Evolutionary conservation across 768 basidiomycete genomes (phyloP), one percentile per base, ranked within the genome.

Genomic region (Suillus tomentosus): DNA sequence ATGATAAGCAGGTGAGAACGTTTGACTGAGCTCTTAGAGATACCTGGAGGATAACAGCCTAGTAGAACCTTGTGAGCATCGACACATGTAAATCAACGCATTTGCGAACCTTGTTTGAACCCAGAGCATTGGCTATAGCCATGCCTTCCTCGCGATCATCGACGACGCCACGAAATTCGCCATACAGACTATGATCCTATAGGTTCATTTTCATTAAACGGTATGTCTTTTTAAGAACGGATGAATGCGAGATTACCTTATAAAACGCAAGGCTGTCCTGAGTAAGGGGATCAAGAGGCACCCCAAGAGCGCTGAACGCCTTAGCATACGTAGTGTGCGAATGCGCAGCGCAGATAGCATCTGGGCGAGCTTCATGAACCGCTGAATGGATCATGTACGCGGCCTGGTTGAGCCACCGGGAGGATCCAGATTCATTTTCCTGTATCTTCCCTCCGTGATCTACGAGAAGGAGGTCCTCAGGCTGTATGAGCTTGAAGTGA

Each of bases 401-500:
- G 1, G 80, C 76, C 19, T 64, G 70, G 71, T 81, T 80, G 65
- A 79, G 72, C 31, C 74, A 59, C 37, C 71, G 69, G n/a, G 66
- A 68, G 1, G 76, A 74, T 19, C 76, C 73, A 9, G 76, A 77
- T 42, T 58, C 57, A 36, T 77, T 77, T 1, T 68, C 69, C n/a
- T 75, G 72, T 17, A 80, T 71, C 1, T 68, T 65, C 24, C 77
- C 76, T 2, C 69, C 64, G 60, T 80, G 80, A 73, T 82, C 76
- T 19, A 85, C 80, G 17, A 83, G 78, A 39, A 84, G 70, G 40
- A 85, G 74, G 70, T 82, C 80, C 3, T 69, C 69, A 0, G 82
- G 74, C 62, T 81, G 79, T 58, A 84, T 80, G 15, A 80, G 67
- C 50, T 75, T 74, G 74, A 84, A 84, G 67, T 82, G 82, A 19